phyloP scores from a whole-genome alignment of 306 rosid species.

The Ormosia emarginata region DNA sequence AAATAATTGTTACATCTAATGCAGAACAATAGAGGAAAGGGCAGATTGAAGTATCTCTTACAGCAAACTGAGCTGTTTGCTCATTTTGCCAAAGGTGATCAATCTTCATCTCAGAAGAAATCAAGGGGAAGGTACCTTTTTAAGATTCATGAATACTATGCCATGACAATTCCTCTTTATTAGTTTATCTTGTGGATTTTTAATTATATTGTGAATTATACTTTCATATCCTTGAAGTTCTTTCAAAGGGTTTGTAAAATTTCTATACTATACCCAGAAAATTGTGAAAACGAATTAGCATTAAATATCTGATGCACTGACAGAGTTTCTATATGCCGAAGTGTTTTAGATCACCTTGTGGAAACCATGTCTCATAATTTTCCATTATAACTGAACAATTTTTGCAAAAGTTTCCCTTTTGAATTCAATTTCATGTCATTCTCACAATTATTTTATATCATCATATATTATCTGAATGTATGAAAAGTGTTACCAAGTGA shows the following conservation, averaged over 20 bases:
- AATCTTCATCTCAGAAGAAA: slow-evolving; percentile 73
- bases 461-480: background rate
- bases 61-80: slow-evolving; percentile 99
- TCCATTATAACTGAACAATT: background rate
- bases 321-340: background rate
- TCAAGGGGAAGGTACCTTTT: slow-evolving; percentile 66
- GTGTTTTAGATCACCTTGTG: background rate
- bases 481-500: background rate
- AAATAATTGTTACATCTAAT: background rate
- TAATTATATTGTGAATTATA: background rate
- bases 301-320: background rate
- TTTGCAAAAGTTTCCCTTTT: background rate
- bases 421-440: background rate
- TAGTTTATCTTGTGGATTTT: background rate
- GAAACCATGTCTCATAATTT: background rate
- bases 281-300: background rate
- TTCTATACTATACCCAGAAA: background rate
- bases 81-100: slow-evolving; percentile 89
- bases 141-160: background rate
- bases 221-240: background rate
- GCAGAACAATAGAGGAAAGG: slow-evolving; percentile 82
- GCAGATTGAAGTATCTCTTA: slow-evolving; percentile 88
- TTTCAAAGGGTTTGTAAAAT: background rate
- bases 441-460: background rate
- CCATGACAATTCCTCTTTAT: background rate